Evolutionary conservation across 176 grass and related monocot genomes (phyloP).

Genomic region (Cenchrus fungigraminus): DNA sequence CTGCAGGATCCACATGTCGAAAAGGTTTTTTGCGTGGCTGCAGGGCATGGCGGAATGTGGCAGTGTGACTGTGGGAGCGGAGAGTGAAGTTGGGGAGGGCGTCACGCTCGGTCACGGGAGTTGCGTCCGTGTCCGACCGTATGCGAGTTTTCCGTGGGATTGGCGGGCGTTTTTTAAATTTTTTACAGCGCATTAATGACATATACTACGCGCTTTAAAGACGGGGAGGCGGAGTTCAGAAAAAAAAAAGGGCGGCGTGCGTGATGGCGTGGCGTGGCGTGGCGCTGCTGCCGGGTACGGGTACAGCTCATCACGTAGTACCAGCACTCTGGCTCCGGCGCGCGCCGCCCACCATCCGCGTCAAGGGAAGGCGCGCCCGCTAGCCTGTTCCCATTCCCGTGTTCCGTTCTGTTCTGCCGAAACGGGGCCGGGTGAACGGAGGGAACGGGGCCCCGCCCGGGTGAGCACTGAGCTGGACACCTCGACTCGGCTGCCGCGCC

Average conservation of each 20-base stretch:
- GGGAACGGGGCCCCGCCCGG: not conserved
- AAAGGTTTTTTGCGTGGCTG: not conserved
- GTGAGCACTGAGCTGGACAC: not conserved
- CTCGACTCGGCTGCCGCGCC: not conserved
- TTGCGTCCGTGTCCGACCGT: slow-evolving; percentile 20
- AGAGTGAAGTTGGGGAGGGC: not conserved
- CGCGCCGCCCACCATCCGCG: too few species aligned
- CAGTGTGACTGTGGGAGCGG: not conserved
- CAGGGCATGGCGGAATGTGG: not conserved
- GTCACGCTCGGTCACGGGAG: slow-evolving; percentile 37
- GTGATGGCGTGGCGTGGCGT: not conserved
- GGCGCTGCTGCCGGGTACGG: slow-evolving; percentile 2
- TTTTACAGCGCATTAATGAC: slow-evolving; percentile 51
- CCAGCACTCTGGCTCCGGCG: too few species aligned
- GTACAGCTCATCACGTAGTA: not conserved
- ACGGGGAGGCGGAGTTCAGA: not conserved
- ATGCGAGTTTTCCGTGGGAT: not conserved
- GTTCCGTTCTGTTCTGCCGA: not conserved
- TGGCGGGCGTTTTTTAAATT: not conserved
- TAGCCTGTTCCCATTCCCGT: not conserved
- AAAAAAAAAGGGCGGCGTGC: slow-evolving; percentile 20
- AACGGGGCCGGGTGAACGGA: not conserved
- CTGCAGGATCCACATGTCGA: not conserved
- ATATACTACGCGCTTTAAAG: slow-evolving; percentile 27
- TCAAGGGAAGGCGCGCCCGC: not conserved